Percentiles rank a stretch among this genome's conserved stretches.
Evolutionary conservation across 2,329 filamentous ascomycete genomes (phyloP).

Genomic region (Bipolaris zeicola): DNA sequence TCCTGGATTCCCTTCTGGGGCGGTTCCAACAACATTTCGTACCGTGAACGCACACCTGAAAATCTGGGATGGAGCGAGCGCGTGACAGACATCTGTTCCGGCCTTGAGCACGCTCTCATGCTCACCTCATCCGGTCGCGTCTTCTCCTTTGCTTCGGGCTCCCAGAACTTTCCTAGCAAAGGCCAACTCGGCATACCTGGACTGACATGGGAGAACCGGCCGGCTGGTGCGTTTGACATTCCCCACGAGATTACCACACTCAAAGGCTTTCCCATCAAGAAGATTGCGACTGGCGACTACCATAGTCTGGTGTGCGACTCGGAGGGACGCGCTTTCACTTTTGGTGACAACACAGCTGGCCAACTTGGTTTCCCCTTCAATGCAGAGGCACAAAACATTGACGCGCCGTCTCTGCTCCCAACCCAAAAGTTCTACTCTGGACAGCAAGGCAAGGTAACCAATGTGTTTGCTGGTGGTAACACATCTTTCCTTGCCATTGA

Average conservation of each 20-base stretch:
- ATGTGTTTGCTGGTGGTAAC: conserved; percentile 80
- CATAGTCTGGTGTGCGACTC: conserved; percentile 82
- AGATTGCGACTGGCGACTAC: conserved; percentile 83
- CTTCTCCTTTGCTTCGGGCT: conserved; percentile 84
- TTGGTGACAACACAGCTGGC: conserved; percentile 90
- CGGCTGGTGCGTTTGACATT: conserved; percentile 77
- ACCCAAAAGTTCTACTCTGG: conserved; percentile 74
- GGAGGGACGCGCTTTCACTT: conserved; percentile 78
- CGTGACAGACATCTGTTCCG: conserved; percentile 74
- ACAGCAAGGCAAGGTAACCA: conserved; percentile 70
- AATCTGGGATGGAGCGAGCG: conserved; percentile 72
- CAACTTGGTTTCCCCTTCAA: conserved; percentile 84
- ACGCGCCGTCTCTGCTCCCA: conserved; percentile 73
- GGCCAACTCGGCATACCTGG: conserved; percentile 90
- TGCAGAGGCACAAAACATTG: conserved; percentile 64
- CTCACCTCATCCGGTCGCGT: conserved; percentile 84
- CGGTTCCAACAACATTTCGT: conserved; percentile 65
- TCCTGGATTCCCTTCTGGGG: conserved; percentile 80
- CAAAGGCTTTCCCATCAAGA: conserved; percentile 70
- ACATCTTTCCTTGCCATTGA: conserved; percentile 91
- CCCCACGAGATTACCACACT: conserved; percentile 79
- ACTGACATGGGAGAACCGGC: conserved; percentile 77
- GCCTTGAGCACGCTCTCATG: conserved; percentile 84
- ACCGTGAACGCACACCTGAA: conserved; percentile 71
- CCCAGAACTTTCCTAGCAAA: conserved; percentile 75